These are phyloP conservation scores for Coniochaeta ligniaria DNA, from an alignment of 2,329 filamentous ascomycete species.

Conservation along the genomic window DNA sequence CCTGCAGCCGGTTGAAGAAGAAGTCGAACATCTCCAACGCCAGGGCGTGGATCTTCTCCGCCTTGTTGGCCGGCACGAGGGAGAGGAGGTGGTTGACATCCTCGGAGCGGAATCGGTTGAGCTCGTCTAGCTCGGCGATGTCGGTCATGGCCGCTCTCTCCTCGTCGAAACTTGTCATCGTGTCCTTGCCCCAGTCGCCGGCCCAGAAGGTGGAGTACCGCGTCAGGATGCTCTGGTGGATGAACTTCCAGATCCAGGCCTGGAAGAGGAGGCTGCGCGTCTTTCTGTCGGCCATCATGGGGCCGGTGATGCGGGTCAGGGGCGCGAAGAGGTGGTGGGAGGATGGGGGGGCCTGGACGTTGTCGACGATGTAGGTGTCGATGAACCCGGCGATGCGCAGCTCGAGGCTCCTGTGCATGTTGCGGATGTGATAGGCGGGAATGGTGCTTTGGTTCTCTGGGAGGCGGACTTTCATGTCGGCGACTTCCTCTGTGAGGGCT, in stretches of 20 bases:
- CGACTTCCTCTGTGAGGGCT: neutral
- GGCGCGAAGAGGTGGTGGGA: neutral
- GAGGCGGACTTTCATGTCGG: neutral
- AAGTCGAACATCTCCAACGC: neutral
- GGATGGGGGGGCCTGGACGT: neutral
- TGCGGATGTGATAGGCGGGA: neutral
- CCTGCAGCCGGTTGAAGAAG: neutral
- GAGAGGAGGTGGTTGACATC: neutral
- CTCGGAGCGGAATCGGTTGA: neutral
- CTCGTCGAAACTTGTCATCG: neutral
- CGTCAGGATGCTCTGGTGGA: neutral
- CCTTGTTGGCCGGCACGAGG: neutral
- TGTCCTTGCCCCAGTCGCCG: neutral
- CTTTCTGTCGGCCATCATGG: neutral
- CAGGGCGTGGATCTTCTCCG: neutral
- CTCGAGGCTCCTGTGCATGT: neutral
- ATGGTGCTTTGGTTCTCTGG: neutral
- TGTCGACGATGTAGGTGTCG: neutral
- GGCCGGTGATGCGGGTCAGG: neutral
- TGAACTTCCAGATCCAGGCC: neutral
- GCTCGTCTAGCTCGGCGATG: neutral
- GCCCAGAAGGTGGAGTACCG: neutral
- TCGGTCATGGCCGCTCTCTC: neutral
- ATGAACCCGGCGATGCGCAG: neutral
- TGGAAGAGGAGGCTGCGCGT: neutral